Evolutionary conservation across 2,329 filamentous ascomycete species (phyloP).

Genomic region (Verticillium albo-atrum): DNA sequence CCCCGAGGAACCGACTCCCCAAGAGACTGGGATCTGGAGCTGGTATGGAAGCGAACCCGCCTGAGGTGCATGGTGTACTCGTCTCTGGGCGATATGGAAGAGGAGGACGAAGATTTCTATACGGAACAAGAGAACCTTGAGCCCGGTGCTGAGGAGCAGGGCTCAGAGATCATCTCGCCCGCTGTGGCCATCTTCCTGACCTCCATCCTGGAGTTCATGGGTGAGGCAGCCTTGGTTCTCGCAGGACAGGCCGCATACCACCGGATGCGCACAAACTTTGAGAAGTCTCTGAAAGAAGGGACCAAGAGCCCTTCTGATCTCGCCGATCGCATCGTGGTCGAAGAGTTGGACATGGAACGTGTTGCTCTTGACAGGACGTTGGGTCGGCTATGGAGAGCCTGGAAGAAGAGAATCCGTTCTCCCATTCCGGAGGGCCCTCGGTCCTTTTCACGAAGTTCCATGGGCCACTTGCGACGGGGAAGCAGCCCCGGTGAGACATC

Average conservation of each 20-base stretch:
- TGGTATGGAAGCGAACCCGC: constrained; percentile 89
- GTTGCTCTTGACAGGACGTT: constrained; percentile 85
- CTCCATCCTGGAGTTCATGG: constrained; percentile 89
- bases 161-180: constrained; percentile 73
- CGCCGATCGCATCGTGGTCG: constrained; percentile 70
- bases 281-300: constrained; percentile 54
- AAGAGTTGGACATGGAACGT: constrained; percentile 89
- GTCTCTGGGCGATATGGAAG: constrained; percentile 91
- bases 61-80: constrained; percentile 98
- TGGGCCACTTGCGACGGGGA: constrained; percentile 30
- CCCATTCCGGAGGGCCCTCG: constrained; percentile 44
- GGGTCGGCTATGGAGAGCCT: constrained; percentile 87
- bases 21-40: constrained; percentile 80
- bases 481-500: constrained; percentile 30
- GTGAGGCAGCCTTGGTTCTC: constrained; percentile 83
- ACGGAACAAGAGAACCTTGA: constrained; percentile 75
- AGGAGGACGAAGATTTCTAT: constrained; percentile 91
- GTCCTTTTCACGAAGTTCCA: constrained; percentile 44
- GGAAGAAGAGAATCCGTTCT: constrained; percentile 79
- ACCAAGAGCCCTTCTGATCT: constrained; percentile 40
- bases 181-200: constrained; percentile 94
- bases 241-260: constrained; percentile 80
- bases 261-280: constrained; percentile 54
- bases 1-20: constrained; percentile 46
- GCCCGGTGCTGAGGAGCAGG: constrained; percentile 48